Percentiles rank a stretch among this genome's conserved stretches.
Conservation (phyloP, 1,284 basidiomycete species). For the Takashimella tepidaria region DNA sequence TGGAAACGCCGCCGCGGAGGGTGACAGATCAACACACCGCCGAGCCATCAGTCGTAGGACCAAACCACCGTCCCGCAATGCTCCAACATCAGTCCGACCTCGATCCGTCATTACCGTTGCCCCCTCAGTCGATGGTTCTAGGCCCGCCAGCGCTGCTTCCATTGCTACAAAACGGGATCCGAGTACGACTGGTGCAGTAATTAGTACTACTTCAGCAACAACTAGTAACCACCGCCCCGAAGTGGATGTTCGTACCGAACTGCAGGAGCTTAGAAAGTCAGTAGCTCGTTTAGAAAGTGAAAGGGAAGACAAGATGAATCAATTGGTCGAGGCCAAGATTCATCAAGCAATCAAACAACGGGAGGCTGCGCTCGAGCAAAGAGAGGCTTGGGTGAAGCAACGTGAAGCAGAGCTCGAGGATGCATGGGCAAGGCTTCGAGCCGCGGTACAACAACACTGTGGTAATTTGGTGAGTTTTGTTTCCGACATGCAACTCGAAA, state of each 20-base stretch:
- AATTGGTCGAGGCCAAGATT: neutral
- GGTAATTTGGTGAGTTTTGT: neutral
- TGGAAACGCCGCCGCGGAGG: neutral
- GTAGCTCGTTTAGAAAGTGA: neutral
- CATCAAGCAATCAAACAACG: neutral
- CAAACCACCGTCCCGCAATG: too few relatives aligned
- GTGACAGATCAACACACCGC: too few relatives aligned
- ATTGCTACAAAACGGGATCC: neutral
- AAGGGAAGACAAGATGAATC: neutral
- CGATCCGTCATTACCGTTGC: too few relatives aligned
- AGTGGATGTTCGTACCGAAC: neutral
- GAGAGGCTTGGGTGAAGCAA: slow-evolving; percentile 14
- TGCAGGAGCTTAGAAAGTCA: neutral
- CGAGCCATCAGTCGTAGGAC: too few relatives aligned
- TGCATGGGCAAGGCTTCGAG: neutral
- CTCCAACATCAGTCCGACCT: neutral
- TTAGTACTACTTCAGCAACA: neutral
- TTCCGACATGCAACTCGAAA: too few relatives aligned
- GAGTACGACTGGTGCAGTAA: too few relatives aligned
- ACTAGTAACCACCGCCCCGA: too few relatives aligned
- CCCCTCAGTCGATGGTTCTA: too few relatives aligned
- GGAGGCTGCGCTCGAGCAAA: slow-evolving; percentile 1
- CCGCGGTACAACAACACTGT: neutral
- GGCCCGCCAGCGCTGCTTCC: too few relatives aligned
- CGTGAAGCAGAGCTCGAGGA: slow-evolving; percentile 16